Percentiles rank a stretch among this genome's conserved stretches.
These are phyloP conservation scores for Fusarium chlamydosporum DNA, from an alignment of 2,329 filamentous ascomycete species.

Conservation along the genomic window DNA sequence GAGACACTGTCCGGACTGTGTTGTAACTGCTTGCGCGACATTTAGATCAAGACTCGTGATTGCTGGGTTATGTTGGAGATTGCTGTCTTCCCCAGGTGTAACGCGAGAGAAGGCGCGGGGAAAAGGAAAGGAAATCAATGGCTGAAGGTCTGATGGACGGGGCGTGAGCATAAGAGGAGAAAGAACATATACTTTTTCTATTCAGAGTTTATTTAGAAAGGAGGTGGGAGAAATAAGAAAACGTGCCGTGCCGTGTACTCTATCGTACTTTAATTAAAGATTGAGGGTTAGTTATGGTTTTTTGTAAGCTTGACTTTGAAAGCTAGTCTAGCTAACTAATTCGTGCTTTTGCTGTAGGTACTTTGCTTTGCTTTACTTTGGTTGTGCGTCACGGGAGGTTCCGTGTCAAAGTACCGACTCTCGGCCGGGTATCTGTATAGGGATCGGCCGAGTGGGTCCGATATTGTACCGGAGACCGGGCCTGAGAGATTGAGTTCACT, in stretches of 20 bases:
- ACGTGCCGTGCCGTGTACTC: slow-evolving; percentile 17
- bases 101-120: slow-evolving; percentile 8
- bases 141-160: slow-evolving; percentile 6
- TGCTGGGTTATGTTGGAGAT: slow-evolving; percentile 7
- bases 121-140: slow-evolving; percentile 6
- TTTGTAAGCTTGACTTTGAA: slow-evolving; percentile 7
- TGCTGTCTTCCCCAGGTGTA: slow-evolving; percentile 11
- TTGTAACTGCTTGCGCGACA: not conserved
- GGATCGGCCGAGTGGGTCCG: slow-evolving; percentile 1
- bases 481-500: not conserved
- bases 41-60: slow-evolving; percentile 5
- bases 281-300: not conserved
- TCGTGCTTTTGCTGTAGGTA: not conserved
- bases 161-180: slow-evolving; percentile 27
- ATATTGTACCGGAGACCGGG: not conserved
- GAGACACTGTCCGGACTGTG: not conserved
- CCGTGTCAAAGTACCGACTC: slow-evolving; percentile 5
- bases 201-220: slow-evolving; percentile 1
- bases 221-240: not conserved
- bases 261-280: not conserved
- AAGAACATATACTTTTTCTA: not conserved
- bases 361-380: too few species aligned
- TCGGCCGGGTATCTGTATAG: slow-evolving; percentile 9
- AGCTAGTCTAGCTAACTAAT: not conserved
- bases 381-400: not conserved